phyloP scores from a whole-genome alignment of 2,329 filamentous ascomycete species.

The Ilyonectria destructans region DNA sequence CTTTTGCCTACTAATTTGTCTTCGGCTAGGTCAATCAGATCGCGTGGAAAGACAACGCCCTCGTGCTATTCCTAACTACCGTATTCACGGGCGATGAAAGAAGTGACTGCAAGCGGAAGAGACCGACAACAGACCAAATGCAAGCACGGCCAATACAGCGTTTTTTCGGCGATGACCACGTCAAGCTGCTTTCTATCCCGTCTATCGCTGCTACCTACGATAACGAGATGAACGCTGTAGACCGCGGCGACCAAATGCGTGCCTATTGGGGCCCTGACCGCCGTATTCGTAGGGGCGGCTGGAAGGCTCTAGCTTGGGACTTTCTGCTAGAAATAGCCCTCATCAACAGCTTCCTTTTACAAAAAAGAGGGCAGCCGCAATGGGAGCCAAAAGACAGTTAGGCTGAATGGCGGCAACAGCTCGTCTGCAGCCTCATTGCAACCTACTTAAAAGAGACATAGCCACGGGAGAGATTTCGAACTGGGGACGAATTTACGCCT shows the following conservation, averaged over 20 bases:
- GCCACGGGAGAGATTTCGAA: neutral
- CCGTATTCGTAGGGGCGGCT: neutral
- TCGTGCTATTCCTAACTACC: too few species aligned
- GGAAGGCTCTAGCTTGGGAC: slow-evolving; percentile 4
- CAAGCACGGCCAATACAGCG: too few species aligned
- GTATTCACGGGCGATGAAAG: too few species aligned
- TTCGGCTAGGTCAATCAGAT: too few species aligned
- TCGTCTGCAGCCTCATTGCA: neutral
- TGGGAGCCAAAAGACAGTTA: neutral
- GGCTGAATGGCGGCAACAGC: neutral
- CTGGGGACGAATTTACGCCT: neutral
- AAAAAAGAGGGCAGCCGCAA: neutral
- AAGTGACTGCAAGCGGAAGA: too few species aligned
- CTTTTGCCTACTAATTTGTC: too few species aligned
- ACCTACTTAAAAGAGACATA: neutral
- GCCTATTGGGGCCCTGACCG: neutral
- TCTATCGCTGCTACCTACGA: too few species aligned
- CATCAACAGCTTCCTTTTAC: slow-evolving; percentile 15
- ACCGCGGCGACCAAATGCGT: neutral
- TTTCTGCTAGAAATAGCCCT: slow-evolving; percentile 7
- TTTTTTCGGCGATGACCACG: too few species aligned
- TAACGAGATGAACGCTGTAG: too few species aligned
- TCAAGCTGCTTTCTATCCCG: too few species aligned
- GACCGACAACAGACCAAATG: too few species aligned
- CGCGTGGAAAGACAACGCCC: too few species aligned